Evolutionary conservation across 257 asterid species (phyloP).

Genomic region (Thymus mandschuricus): DNA sequence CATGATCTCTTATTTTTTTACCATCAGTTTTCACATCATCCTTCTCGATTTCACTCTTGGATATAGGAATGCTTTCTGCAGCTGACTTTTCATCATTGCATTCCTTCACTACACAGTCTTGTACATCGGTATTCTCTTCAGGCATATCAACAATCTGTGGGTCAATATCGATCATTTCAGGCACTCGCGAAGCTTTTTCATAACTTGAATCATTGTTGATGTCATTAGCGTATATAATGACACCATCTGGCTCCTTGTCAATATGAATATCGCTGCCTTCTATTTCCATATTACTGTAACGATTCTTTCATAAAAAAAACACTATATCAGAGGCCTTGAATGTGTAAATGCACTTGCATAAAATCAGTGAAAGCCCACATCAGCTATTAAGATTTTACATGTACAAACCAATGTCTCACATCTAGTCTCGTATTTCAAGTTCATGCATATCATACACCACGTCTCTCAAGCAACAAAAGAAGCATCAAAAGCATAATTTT

Average conservation of each 20-base stretch:
- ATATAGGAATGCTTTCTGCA: slow-evolving; percentile 33
- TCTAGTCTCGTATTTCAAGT: not conserved
- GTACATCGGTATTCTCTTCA: slow-evolving; percentile 52
- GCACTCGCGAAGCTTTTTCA: slow-evolving; percentile 26
- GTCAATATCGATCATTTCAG: slow-evolving; percentile 45
- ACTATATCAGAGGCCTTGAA: not conserved
- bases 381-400: not conserved
- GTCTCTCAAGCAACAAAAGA: slow-evolving; percentile 17
- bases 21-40: slow-evolving; percentile 42
- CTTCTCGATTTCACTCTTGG: slow-evolving; percentile 29
- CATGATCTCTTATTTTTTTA: slow-evolving; percentile 40
- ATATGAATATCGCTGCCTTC: slow-evolving; percentile 61
- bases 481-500: not conserved
- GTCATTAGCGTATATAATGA: slow-evolving; percentile 43
- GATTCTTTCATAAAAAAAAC: not conserved
- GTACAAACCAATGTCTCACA: not conserved
- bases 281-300: slow-evolving; percentile 64
- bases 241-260: slow-evolving; percentile 74
- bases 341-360: not conserved
- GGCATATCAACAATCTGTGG: slow-evolving; percentile 39
- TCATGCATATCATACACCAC: not conserved
- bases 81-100: slow-evolving; percentile 52
- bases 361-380: not conserved
- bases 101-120: slow-evolving; percentile 69
- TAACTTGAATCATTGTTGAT: slow-evolving; percentile 40